Conservation (phyloP, 176 grass and related monocot species). For the Oryza meyeriana region DNA sequence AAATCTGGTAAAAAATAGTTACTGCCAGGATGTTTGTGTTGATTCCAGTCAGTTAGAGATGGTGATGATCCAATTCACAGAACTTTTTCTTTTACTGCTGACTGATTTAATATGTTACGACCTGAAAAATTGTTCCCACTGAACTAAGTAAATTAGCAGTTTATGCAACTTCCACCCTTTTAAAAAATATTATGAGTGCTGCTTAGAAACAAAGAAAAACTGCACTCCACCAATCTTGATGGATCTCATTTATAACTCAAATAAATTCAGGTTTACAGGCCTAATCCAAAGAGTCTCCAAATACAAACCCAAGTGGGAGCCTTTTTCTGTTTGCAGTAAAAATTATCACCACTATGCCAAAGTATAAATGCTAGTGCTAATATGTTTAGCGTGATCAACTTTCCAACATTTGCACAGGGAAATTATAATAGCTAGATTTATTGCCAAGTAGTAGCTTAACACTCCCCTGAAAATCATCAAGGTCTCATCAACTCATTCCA, state of each 20-base stretch:
- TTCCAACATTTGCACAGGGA: neutral
- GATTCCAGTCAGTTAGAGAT: neutral
- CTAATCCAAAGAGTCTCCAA: neutral
- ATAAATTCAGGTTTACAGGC: neutral
- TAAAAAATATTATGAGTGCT: neutral
- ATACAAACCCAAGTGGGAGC: neutral
- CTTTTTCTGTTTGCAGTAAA: neutral
- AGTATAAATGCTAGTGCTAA: neutral
- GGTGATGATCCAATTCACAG: neutral
- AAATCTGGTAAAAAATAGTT: neutral
- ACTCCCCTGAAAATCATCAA: conserved; percentile 9
- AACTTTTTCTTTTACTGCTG: neutral
- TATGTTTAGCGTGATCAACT: conserved; percentile 6
- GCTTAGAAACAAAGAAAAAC: neutral
- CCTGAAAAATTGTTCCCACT: neutral
- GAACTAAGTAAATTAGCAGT: neutral
- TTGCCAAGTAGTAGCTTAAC: neutral
- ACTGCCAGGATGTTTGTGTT: neutral
- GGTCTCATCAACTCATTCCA: neutral
- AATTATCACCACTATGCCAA: neutral
- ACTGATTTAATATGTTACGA: neutral
- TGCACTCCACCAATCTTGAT: neutral
- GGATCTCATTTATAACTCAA: neutral
- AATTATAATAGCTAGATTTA: neutral
- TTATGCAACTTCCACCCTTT: neutral